Evolutionary conservation across 768 basidiomycete species (phyloP), one percentile per base, ranked within the genome.

Genomic region (Phylloporus sp.): DNA sequence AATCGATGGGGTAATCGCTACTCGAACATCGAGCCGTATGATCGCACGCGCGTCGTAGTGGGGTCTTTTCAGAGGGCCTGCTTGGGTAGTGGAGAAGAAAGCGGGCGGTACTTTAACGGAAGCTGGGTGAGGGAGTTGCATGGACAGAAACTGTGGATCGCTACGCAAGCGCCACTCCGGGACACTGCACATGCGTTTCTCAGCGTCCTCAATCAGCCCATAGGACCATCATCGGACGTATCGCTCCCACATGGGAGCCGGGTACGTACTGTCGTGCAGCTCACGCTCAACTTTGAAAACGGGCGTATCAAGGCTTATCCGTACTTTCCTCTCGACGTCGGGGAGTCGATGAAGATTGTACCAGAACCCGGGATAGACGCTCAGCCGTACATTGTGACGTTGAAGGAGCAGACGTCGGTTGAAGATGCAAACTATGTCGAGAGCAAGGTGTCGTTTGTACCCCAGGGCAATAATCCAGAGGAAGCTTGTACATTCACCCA

Each of bases 111-210:
- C 66, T 64, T 95, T 31, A 93, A 95, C 60, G 92, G 86, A 13
- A 90, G 80, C 61, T 93, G 91, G 86, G 84, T 93, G n/a, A 73
- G 78, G 40, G 92, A 94, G 63, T 70, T 75, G 24, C 78, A 73
- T 45, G 88, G 91, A 7, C 77, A 76, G 28, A 87, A 83, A 60
- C 84, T 81, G 81, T 91, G 90, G 87, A 87, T 94, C 52, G 89
- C 90, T 3, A 79, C 88, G 0, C 91, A 94, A 63, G 92, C 91
- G 0, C 90, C 92, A 1, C 70, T 91, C 29, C 80, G 77, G 5
- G 64, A 72, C 43, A 89, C 91, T 0, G 75, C 79, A 0, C 86
- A 93, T 61, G 72, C 88, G 5, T 92, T 92, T 68, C 80, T 95
- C 63, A 87, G 81, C 56, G 66, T 87, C 42, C 73, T 92, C 55